phyloP scores from a whole-genome alignment of 2,329 filamentous ascomycete genomes.

The Diaporthe helianthi region DNA sequence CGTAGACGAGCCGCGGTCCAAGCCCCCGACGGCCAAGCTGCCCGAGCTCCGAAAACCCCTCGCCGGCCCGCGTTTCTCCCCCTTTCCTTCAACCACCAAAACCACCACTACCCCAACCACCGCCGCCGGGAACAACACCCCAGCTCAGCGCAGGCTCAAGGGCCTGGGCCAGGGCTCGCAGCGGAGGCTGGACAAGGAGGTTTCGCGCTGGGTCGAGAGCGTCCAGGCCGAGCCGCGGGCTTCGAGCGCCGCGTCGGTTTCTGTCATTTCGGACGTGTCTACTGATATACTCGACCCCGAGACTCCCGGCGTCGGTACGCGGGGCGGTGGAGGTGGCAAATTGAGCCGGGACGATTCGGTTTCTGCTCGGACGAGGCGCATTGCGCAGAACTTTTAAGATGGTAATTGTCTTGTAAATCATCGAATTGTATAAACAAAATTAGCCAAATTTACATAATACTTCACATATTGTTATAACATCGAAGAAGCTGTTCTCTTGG shows the following conservation, averaged over 20 bases:
- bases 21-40: background rate
- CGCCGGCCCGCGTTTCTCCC: background rate
- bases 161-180: constrained; percentile 27
- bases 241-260: constrained; percentile 2
- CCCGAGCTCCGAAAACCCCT: background rate
- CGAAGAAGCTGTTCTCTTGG: too few species aligned
- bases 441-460: background rate
- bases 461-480: too few species aligned
- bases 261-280: background rate
- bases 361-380: background rate
- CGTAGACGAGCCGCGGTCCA: constrained; percentile 4
- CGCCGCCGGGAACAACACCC: too few species aligned
- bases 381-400: constrained; percentile 16
- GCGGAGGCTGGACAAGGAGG: constrained; percentile 13
- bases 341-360: background rate
- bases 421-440: background rate
- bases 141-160: constrained; percentile 10
- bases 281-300: background rate
- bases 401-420: background rate
- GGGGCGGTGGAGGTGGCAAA: background rate
- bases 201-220: background rate
- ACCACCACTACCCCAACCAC: too few species aligned
- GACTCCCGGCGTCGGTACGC: background rate
- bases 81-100: background rate
- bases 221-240: constrained; percentile 6